These are phyloP conservation scores for Stemphylium vesicarium DNA, from an alignment of 2,329 filamentous ascomycete species.

Conservation along the genomic window DNA sequence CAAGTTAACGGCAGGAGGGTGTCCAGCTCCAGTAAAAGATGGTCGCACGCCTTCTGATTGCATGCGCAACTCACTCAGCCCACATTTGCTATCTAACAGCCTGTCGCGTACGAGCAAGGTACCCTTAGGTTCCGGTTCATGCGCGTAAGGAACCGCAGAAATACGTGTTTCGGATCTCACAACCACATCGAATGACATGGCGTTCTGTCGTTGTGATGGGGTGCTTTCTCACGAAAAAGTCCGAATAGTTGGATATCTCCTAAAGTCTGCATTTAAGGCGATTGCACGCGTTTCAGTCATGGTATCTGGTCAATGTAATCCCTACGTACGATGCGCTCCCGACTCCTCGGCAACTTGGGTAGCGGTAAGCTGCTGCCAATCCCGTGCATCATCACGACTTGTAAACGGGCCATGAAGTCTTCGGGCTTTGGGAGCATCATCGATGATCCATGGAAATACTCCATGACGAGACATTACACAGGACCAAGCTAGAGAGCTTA, in stretches of 20 bases:
- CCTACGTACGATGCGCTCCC: not conserved
- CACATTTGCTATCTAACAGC: not conserved
- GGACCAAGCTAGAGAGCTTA: not conserved
- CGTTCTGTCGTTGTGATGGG: not conserved
- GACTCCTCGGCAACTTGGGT: not conserved
- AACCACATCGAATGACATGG: not conserved
- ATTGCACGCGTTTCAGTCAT: conserved; percentile 1
- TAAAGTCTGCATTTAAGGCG: not conserved
- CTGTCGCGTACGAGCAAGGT: not conserved
- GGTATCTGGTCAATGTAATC: not conserved
- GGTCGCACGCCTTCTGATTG: too few relatives aligned
- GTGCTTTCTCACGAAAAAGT: not conserved
- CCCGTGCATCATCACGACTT: too few relatives aligned
- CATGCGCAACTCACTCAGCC: too few relatives aligned
- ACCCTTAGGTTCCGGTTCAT: conserved; percentile 3
- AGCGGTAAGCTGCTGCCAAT: too few relatives aligned
- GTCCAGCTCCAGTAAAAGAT: too few relatives aligned
- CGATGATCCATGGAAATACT: too few relatives aligned
- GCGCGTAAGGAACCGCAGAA: conserved; percentile 1
- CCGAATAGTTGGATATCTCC: not conserved
- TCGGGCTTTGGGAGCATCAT: too few relatives aligned
- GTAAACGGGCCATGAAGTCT: too few relatives aligned
- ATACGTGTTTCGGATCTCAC: conserved; percentile 2
- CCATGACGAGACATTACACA: too few relatives aligned
- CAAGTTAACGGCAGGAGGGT: too few relatives aligned